These are phyloP conservation scores for Trichoderma oligosporum DNA, from an alignment of 2,329 filamentous ascomycete genomes.

Conservation along the genomic window DNA sequence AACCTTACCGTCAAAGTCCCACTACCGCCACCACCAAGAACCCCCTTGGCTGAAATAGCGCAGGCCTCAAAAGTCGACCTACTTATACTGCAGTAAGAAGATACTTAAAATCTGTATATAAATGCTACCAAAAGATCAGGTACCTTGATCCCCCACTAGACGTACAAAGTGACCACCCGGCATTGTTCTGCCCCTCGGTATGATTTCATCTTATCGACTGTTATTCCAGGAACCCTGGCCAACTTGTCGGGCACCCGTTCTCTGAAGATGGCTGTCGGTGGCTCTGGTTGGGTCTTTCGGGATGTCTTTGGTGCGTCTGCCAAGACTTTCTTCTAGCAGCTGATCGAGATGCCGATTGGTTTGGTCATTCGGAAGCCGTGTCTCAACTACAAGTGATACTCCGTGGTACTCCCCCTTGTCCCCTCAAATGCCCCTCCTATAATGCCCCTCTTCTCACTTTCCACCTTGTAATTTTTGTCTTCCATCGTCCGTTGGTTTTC, in stretches of 20 bases:
- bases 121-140: background rate
- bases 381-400: background rate
- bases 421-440: conserved; percentile 7
- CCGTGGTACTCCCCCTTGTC: background rate
- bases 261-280: background rate
- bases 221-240: conserved; percentile 1
- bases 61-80: background rate
- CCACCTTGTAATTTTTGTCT: no score
- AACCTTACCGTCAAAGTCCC: conserved; percentile 11
- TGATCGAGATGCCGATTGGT: conserved; percentile 12
- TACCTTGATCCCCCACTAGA: conserved; percentile 7
- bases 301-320: background rate
- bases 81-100: background rate
- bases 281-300: conserved; percentile 3
- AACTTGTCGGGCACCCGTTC: conserved; percentile 1
- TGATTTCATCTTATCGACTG: conserved; percentile 8
- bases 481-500: no score
- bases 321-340: conserved; percentile 10
- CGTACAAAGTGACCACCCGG: background rate
- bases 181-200: conserved; percentile 7
- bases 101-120: background rate
- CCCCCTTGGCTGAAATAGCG: conserved; percentile 14
- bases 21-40: background rate
- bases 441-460: conserved; percentile 9
- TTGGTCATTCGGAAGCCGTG: background rate